Conservation (phyloP, 345 rosid genomes). For the Trapa incisa region DNA sequence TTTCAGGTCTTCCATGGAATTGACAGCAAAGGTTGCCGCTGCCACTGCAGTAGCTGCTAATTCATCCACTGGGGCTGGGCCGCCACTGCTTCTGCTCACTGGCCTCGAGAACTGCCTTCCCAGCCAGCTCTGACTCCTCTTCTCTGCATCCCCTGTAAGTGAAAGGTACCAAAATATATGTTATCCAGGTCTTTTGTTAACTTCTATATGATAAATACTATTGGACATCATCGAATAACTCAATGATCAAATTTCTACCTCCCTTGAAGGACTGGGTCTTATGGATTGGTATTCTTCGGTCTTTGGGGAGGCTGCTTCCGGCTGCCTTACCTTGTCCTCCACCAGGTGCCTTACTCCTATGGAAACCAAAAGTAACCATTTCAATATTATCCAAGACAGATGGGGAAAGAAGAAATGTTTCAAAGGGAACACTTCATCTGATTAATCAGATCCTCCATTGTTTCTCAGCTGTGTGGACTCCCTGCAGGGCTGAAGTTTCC, state of each 20-base stretch:
- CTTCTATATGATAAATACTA: not conserved
- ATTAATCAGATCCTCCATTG: slow-evolving; percentile 28
- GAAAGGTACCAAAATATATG: no score
- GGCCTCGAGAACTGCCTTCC: slow-evolving; percentile 23
- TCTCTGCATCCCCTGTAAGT: slow-evolving; percentile 23
- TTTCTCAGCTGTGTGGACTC: not conserved
- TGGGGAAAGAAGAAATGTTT: not conserved
- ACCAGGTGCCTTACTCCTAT: no score
- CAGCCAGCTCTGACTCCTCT: slow-evolving; percentile 32
- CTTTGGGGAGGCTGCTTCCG: slow-evolving; percentile 4
- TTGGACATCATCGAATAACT: not conserved
- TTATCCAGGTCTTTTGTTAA: no score
- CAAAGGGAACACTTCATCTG: slow-evolving; percentile 18
- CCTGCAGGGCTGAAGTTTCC: not conserved
- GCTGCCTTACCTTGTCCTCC: no score
- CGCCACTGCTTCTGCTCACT: slow-evolving; percentile 17
- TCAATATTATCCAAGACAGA: no score
- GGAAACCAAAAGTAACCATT: no score
- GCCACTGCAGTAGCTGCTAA: slow-evolving; percentile 27
- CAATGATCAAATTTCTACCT: slow-evolving; percentile 12
- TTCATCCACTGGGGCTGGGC: slow-evolving; percentile 9
- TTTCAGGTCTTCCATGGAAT: not conserved
- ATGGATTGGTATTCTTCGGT: slow-evolving; percentile 14
- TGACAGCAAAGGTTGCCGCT: slow-evolving; percentile 35
- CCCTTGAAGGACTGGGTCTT: slow-evolving; percentile 29